Evolutionary conservation across 805 yeast species (phyloP).

Genomic region (Scheffersomyces ergatensis): DNA sequence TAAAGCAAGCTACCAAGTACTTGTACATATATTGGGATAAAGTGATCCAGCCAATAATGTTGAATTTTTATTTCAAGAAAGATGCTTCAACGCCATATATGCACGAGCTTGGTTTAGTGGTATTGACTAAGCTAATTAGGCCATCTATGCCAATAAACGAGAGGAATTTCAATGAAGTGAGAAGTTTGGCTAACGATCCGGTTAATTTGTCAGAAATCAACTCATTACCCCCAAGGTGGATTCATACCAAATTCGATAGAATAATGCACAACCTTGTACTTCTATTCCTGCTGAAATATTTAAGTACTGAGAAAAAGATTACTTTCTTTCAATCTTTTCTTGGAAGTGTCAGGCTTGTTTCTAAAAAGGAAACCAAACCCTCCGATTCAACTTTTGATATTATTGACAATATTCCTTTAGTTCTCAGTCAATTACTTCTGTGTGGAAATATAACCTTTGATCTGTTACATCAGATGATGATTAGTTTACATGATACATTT

Average conservation of each 20-base stretch:
- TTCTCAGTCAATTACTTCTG: conserved; percentile 5
- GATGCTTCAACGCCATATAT: conserved; percentile 16
- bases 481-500: conserved; percentile 31
- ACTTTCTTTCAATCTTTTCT: conserved; percentile 21
- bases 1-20: conserved; percentile 17
- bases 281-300: conserved; percentile 19
- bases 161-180: conserved; percentile 19
- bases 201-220: conserved; percentile 27
- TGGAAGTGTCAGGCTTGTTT: conserved; percentile 19
- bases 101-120: conserved; percentile 27
- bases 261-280: conserved; percentile 23
- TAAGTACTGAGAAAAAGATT: conserved; percentile 23
- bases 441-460: conserved; percentile 15
- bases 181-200: conserved; percentile 33
- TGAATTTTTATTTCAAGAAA: conserved; percentile 31
- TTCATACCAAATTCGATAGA: conserved; percentile 26
- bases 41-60: conserved; percentile 28
- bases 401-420: conserved; percentile 26
- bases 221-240: conserved; percentile 34
- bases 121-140: conserved; percentile 24
- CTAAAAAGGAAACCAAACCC: conserved; percentile 27
- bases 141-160: conserved; percentile 15
- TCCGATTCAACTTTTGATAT: conserved; percentile 31
- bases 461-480: conserved; percentile 18
- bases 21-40: conserved; percentile 37